Evolutionary conservation across 2,329 filamentous ascomycete species (phyloP), one percentile per base, ranked within the genome.

Genomic region (Byssochlamys sp.): DNA sequence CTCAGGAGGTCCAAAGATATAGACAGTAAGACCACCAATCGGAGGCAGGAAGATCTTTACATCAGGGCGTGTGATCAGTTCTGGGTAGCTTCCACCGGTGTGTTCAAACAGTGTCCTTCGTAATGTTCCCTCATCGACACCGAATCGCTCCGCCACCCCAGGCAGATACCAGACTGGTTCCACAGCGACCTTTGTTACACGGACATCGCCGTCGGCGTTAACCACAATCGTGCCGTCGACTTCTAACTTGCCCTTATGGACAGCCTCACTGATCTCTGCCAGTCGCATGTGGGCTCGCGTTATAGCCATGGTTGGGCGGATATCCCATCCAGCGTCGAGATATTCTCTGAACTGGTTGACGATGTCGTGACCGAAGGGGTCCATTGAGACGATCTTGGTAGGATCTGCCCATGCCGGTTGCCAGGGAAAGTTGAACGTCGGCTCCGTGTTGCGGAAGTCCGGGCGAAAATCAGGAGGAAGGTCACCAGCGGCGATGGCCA

Each of bases 341-440:
- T 87, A 84, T 53, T 88, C 80, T 66, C 94, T 91, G 52, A 84
- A 81, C 61, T 92, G 85, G 62, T 88, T 88, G 77, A 87, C 95
- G 48, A 95, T 75, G 59, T 96, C 78, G 76, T 97, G 94, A 5
- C 94, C 92, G 72, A 88, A 89, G 0, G 92, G 92, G 70, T 97
- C 94, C 90, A 99, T 96, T 19, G 92, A 90, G 12, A 97, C 92
- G 61, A 99, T 97, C 79, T 96, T 97, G 73, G 90, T 90, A 67
- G 83, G 84, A 69, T 95, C 89, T 27, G 82, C 83, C 92, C 92
- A 99, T 75, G 94, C 85, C 6, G 89, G 86, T 66, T 95, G 95
- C 6, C 90, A 91, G 0, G 91, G 91, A 69, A 97, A 90, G 55
- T 87, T 84, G 25, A 85, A 89, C n/a, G 91, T 91, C 11, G 94